Percentiles rank a stretch among this genome's conserved stretches.
These are phyloP conservation scores for Teratosphaeria gauchensis DNA, from an alignment of 2,329 filamentous ascomycete genomes.

Conservation along the genomic window DNA sequence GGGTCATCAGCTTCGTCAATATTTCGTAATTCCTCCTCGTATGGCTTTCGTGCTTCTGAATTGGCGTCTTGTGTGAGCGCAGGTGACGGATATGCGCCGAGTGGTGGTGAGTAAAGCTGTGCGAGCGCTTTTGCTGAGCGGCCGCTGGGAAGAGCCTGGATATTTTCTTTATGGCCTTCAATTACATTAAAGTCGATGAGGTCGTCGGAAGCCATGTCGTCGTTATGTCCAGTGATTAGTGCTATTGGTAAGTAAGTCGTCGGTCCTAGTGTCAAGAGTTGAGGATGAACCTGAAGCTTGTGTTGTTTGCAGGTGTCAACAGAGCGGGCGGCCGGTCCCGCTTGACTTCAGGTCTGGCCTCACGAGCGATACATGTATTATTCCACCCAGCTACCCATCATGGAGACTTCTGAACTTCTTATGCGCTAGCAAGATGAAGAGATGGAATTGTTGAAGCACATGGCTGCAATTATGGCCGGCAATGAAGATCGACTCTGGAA, in stretches of 20 bases:
- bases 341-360: background rate
- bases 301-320: background rate
- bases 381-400: no score
- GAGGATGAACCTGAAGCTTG: background rate
- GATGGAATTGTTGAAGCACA: no score
- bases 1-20: conserved; percentile 88
- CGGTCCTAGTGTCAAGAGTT: background rate
- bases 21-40: conserved; percentile 69
- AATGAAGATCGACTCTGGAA: no score
- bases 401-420: background rate
- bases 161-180: conserved; percentile 96
- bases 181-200: conserved; percentile 73
- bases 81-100: conserved; percentile 36
- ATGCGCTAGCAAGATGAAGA: background rate
- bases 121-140: conserved; percentile 84
- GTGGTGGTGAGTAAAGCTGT: conserved; percentile 58
- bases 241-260: background rate
- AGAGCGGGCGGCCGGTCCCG: background rate
- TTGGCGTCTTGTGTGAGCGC: conserved; percentile 67
- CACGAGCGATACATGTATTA: no score
- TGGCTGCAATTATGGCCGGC: no score
- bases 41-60: conserved; percentile 70
- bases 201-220: conserved; percentile 33
- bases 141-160: conserved; percentile 80
- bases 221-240: background rate